Evolutionary conservation across 306 rosid species (phyloP).

Genomic region (Rosa chinensis): DNA sequence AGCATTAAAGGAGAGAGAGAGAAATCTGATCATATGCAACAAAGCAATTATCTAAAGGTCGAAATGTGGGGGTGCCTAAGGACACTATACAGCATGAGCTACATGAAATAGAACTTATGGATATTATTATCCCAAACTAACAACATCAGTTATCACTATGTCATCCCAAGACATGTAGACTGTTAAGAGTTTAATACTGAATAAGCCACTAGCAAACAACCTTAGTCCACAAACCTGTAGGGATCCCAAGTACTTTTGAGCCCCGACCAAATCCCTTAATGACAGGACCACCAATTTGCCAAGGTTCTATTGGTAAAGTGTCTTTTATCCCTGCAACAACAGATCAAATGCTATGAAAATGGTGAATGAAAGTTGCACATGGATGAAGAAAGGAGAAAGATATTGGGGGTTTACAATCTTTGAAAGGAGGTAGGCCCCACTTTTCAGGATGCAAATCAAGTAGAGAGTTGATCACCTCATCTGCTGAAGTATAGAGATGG

Average conservation of each 20-base stretch:
- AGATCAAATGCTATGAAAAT: constrained; percentile 36
- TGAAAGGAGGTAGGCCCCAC: constrained; percentile 95
- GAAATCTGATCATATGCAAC: too few relatives aligned
- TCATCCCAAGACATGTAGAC: neutral
- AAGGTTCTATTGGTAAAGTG: constrained; percentile 75
- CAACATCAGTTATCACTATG: constrained; percentile 40
- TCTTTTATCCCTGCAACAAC: constrained; percentile 74
- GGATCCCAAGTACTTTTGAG: constrained; percentile 91
- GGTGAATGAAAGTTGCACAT: constrained; percentile 8
- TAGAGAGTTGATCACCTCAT: constrained; percentile 24
- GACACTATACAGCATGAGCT: too few relatives aligned
- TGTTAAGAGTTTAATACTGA: neutral
- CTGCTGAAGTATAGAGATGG: constrained; percentile 70
- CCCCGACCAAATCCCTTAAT: constrained; percentile 96
- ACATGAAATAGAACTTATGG: too few relatives aligned
- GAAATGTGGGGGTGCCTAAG: too few relatives aligned
- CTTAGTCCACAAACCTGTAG: constrained; percentile 64
- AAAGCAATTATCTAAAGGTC: too few relatives aligned
- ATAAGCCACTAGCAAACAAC: neutral
- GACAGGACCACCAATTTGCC: constrained; percentile 87
- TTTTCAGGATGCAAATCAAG: constrained; percentile 88
- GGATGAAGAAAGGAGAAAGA: constrained; percentile 34
- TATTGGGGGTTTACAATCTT: constrained; percentile 66
- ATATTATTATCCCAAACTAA: too few relatives aligned
- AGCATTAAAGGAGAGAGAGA: too few relatives aligned